These are phyloP conservation scores for Oryza punctata DNA, from an alignment of 176 grass and related monocot genomes.

Conservation along the genomic window DNA sequence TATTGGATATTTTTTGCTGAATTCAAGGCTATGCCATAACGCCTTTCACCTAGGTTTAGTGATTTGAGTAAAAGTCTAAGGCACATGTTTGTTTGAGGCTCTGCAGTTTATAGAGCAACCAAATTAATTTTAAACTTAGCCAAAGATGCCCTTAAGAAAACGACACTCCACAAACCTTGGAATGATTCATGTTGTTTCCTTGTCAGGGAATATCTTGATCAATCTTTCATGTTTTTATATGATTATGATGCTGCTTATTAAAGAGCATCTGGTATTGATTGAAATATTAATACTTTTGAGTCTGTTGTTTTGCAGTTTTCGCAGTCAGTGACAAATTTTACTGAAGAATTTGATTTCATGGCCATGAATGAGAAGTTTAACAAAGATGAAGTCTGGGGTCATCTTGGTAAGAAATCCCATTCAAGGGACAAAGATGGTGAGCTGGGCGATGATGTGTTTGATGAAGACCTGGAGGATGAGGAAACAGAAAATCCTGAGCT, in stretches of 20 bases:
- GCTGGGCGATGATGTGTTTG: constrained; percentile 64
- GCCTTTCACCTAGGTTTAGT: background rate
- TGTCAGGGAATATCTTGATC: background rate
- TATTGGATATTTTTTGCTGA: background rate
- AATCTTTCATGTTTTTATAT: constrained; percentile 12
- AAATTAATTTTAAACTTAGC: background rate
- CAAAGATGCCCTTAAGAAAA: background rate
- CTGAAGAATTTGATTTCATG: constrained; percentile 91
- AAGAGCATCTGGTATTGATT: background rate
- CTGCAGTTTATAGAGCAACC: background rate
- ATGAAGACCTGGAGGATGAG: constrained; percentile 57
- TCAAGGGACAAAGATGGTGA: constrained; percentile 70
- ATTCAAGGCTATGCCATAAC: background rate
- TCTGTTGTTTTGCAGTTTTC: constrained; percentile 46
- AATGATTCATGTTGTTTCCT: background rate
- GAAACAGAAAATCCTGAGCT: constrained; percentile 54
- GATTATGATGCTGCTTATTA: background rate
- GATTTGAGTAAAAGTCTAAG: background rate
- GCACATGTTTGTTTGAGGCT: background rate
- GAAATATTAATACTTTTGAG: constrained; percentile 7
- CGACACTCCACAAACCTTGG: background rate
- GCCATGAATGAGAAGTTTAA: constrained; percentile 97
- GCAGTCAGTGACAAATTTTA: constrained; percentile 63
- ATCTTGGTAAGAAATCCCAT: constrained; percentile 80
- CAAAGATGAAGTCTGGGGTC: constrained; percentile 90